Evolutionary conservation across 805 yeast species (phyloP), one percentile per base, ranked within the genome.

Genomic region (Kregervanrija fluxuum): DNA sequence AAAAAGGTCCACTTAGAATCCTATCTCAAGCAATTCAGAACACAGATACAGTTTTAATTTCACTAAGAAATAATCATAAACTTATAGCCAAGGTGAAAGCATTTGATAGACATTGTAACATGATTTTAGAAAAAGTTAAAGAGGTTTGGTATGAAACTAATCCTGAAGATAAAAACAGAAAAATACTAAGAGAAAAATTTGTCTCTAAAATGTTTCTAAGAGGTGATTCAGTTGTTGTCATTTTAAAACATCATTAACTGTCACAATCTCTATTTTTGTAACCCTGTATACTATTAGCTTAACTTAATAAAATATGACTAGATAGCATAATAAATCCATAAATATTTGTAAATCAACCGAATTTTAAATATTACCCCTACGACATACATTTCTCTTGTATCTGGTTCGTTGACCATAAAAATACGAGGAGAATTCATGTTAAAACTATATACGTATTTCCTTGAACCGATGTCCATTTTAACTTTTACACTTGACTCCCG

Each of bases 31-130:
- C 98, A 0, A 83, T 88, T 35, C 74, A 80, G 48, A 41, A 44
- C 17, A 74, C 79, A 43, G 81, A 80, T 42, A 74, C 85, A 2
- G 87, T 93, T 4, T 76, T 93, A 47, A 85, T 93, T 48, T 86
- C 96, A 15, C 77, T 95, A 48, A 75, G 99, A 58, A 93, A 93
- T 62, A 90, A 91, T 63, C 96, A 90, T 60, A 93, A 93, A 65
- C 71, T 93, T 35, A 75, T 93, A 30, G 96, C 90, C 2, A 79
- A 86, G 52, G 93, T 93, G 41, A 85, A 85, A 58, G 97, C 98
- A 0, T 93, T 89, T 63, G 99, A 93, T 62, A 80, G 96, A 59
- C 99, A 93, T 65, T 84, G 96, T 50, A 93, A 93, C 64, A 78
- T 93, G 85, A 82, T 93, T 9, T 68, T 93, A 48, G 96, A 87